Percentiles rank a stretch among this genome's conserved stretches.
Conservation (phyloP, 257 asterid species). For the Capsicum pubescens region DNA sequence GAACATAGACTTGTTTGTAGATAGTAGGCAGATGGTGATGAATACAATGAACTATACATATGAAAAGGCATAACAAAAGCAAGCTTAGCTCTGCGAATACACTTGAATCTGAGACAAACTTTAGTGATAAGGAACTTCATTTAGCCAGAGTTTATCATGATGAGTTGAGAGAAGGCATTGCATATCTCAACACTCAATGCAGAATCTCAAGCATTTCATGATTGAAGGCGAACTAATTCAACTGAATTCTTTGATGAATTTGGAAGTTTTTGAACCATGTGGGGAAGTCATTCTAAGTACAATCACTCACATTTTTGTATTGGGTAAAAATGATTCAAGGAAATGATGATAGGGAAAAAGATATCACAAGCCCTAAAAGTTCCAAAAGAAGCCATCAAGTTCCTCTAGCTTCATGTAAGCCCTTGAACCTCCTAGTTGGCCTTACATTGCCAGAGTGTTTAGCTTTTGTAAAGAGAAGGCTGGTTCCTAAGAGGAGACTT, state of each 20-base stretch:
- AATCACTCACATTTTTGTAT: background rate
- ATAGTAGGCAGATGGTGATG: background rate
- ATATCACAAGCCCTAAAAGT: background rate
- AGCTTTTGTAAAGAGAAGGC: background rate
- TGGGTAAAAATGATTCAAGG: slow-evolving; percentile 3
- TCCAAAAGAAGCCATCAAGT: background rate
- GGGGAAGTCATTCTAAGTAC: background rate
- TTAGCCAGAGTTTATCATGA: background rate
- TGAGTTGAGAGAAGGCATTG: background rate
- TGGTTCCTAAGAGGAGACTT: background rate
- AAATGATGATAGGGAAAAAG: background rate
- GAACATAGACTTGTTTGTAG: background rate
- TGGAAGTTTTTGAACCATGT: background rate
- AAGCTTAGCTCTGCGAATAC: slow-evolving; percentile 1
- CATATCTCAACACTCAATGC: background rate
- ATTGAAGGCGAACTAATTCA: background rate
- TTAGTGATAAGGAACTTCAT: background rate
- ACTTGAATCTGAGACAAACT: background rate
- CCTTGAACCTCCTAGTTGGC: slow-evolving; percentile 10
- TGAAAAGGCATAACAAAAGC: background rate
- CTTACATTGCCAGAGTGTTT: background rate
- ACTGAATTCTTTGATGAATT: slow-evolving; percentile 7
- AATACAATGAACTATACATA: background rate
- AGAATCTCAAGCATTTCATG: slow-evolving; percentile 8
- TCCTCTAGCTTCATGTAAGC: background rate